These are phyloP conservation scores for Wickerhamiella qilinensis DNA, from an alignment of 805 yeast genomes.

Conservation along the genomic window DNA sequence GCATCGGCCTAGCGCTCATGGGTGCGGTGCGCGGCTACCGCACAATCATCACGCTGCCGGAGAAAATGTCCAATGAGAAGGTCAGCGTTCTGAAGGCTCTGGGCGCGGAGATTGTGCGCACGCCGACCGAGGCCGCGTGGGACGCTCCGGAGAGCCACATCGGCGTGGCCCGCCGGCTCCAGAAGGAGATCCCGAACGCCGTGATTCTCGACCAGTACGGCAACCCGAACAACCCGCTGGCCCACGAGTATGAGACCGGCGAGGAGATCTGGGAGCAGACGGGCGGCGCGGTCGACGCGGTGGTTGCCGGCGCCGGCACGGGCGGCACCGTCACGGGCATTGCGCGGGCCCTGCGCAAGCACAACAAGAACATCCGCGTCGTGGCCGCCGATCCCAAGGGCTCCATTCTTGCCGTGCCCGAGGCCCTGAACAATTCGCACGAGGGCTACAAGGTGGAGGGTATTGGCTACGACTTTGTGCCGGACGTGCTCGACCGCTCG, in stretches of 20 bases:
- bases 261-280: constrained; percentile 74
- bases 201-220: constrained; percentile 73
- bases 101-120: constrained; percentile 82
- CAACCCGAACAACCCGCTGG: constrained; percentile 63
- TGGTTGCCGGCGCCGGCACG: constrained; percentile 88
- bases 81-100: constrained; percentile 75
- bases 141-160: constrained; percentile 83
- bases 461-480: constrained; percentile 78
- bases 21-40: constrained; percentile 82
- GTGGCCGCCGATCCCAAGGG: constrained; percentile 82
- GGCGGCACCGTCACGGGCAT: constrained; percentile 87
- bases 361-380: constrained; percentile 42
- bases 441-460: constrained; percentile 72
- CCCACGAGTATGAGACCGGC: constrained; percentile 76
- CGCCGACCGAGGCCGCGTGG: constrained; percentile 89
- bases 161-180: constrained; percentile 70
- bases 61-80: constrained; percentile 83
- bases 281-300: constrained; percentile 48
- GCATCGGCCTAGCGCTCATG: constrained; percentile 73
- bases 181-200: constrained; percentile 71
- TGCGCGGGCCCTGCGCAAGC: constrained; percentile 56
- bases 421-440: constrained; percentile 40
- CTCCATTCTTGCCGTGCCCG: constrained; percentile 71
- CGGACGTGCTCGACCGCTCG: constrained; percentile 56
- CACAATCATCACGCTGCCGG: constrained; percentile 77